Evolutionary conservation across 2,329 filamentous ascomycete species (phyloP).

Genomic region (Penicillium sp.): DNA sequence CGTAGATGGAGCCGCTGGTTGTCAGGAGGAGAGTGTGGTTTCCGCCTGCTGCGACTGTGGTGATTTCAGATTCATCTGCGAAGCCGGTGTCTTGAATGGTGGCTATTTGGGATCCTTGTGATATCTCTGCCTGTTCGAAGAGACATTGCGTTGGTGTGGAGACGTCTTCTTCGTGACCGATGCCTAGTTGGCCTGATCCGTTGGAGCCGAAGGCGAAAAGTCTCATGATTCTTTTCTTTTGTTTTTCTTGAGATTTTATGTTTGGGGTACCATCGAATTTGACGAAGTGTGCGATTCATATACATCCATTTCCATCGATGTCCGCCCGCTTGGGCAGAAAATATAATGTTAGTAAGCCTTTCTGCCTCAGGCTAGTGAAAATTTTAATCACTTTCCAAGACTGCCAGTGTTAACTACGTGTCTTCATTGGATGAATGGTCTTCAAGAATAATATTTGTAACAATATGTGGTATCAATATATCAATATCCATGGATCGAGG

Average conservation of each 20-base stretch:
- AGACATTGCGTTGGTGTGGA: constrained; percentile 61
- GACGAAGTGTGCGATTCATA: neutral
- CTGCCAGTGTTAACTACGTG: neutral
- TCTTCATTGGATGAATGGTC: neutral
- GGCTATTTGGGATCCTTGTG: constrained; percentile 16
- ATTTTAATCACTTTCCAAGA: too few species aligned
- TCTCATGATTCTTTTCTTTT: constrained; percentile 25
- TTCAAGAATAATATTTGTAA: neutral
- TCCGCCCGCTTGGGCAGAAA: neutral
- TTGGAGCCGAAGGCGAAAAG: constrained; percentile 74
- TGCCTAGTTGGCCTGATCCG: constrained; percentile 70
- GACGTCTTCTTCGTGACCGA: constrained; percentile 69
- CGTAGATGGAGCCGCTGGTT: constrained; percentile 58
- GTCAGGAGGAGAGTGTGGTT: constrained; percentile 80
- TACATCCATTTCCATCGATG: neutral
- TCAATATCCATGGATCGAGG: constrained; percentile 12
- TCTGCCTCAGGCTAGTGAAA: constrained; percentile 5
- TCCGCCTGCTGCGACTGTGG: constrained; percentile 62
- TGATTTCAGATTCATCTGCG: constrained; percentile 12
- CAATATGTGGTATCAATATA: constrained; percentile 18
- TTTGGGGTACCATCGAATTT: neutral
- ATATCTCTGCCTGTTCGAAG: constrained; percentile 43
- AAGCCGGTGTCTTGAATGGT: neutral
- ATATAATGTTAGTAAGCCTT: neutral
- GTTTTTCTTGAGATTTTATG: neutral